Evolutionary conservation across 371 early-diverging fungal species (phyloP), one percentile per base, ranked within the genome.

Genomic region (Synchytrium microbalum): DNA sequence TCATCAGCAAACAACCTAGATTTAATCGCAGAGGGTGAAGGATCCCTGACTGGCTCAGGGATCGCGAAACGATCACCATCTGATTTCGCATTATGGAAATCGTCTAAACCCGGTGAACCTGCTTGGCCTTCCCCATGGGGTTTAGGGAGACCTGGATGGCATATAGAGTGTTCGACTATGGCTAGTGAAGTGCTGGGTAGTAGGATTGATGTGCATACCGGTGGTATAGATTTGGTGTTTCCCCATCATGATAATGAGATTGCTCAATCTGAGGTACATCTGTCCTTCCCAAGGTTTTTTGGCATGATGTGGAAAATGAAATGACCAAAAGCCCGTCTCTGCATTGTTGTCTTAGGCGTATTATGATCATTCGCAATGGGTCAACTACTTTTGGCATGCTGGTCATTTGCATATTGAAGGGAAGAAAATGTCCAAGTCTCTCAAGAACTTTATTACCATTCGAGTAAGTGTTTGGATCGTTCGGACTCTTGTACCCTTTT

Each of bases 181-280:
- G 97, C 99, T 24, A 65, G 91, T 67, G 95, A 93, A 70, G 85
- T 98, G 24, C 76, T 98, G 58, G 95, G 93, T 23, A 81, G 86
- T 28, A 79, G 82, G 32, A 85, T 99, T 73, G 99, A 99, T 76
- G 91, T 99, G 70, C 99, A 99, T 79, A 88, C 94, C 23, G 99
- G 99, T 62, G 99, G 99, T 30, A 87, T 92, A 62, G 99, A 99
- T 80, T 80, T 99, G 54, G 89, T 90, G 14, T 99, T 99, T 86
- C 99, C 99, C 53, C 99, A 99, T 74, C 99, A 99, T 79, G 99
- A 99, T 74, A 99, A 99, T 70, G 99, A 99, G 77, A 70, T 99
- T 56, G 98, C 98, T 3, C 99, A 99, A 79, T 80, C 95, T 1
- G 98, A 98, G 80, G 85, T 81, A 51, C 14, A 51, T 51, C 51